Evolutionary conservation across 306 rosid species (phyloP), one percentile per base, ranked within the genome.

Genomic region (Boehmeria nivea): DNA sequence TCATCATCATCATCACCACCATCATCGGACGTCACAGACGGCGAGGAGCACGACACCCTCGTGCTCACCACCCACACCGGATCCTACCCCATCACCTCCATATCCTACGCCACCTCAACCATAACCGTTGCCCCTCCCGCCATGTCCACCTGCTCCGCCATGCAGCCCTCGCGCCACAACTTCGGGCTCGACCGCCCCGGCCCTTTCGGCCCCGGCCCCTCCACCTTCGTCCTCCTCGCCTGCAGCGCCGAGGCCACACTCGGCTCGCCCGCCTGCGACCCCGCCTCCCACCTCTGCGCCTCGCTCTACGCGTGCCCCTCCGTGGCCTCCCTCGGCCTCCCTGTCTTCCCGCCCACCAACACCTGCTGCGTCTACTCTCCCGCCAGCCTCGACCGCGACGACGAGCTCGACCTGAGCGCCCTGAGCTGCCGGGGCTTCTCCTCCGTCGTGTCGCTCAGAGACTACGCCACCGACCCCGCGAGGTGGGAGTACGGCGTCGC

Each of bases 321-420:
- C 6, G 77, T 85, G 40, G 42, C 63, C 4, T 12, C 57, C 3
- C 72, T 79, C 7, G 78, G 81, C 12, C 37, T 85, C 21, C 79
- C 84, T 1, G 53, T 82, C 24, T 77, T 77, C 45, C 73, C 86
- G 13, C 79, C 94, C 0, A 62, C 75, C 2, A 82, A 82, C 69
- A 58, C 81, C 0, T 85, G 94, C 16, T 85, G 94, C 25, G 94
- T 82, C 15, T 85, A 79, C 66, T 59, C 80, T 6, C 89, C 89
- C 2, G 84, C 73, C 12, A 85, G 79, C 55, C 76, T 82, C 1
- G 56, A 79, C 22, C 37, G 19, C 3, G 37, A 72, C 19, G 81
- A 78, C 0, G 84, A 85, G 57, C 39, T 85, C 39, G 77, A 82
- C 31, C 28, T 82, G 27, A 38, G 20, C 2, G 39, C n/a, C 15